Base-by-base conservation (phyloP, 2,329 filamentous ascomycete genomes). In the Penicillium occitanis region DNA sequence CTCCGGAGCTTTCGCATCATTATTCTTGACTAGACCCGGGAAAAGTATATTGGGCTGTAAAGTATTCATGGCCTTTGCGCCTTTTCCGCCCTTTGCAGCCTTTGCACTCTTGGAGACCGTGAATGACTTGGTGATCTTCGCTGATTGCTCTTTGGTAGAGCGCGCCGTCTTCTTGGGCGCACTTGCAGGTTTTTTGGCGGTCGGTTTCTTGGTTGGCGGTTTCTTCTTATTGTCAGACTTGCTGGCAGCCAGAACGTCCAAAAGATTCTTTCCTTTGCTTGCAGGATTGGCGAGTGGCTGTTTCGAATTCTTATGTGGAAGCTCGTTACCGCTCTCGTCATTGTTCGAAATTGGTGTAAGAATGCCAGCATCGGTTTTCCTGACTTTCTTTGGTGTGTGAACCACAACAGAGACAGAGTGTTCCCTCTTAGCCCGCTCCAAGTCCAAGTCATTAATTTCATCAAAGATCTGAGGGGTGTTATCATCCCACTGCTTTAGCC, bases 401-500 rank as follows among this genome's bases (percentile, higher is more conserved):
- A 83, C 75, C 25, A 82, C 77, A 25, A 83, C 77, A 19, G 77
- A 72, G 46, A 79, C 67, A 14, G 71, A 70, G n/a, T 74, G 73
- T 68, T 80, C 74, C 50, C 77, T 74, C 58, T 73, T 81, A 59
- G 77, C 74, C 42, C 75, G 74, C 68, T 83, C 81, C 22, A 80
- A 75, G 42, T 84, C 81, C 30, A 78, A 78, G 2, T 76, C 72
- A n/a, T 77, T 75, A 71, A 82, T 80, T 64, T 81, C 78, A 64
- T 80, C 75, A 46, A 80, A 79, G 14, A 78, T 71, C 10, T 79
- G 77, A 8, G 77, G 74, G 6, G 73, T 73, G 60, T 75, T 70
- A 66, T 88, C 85, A 69, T 88, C 79, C 86, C 86, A 88, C 67
- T 79, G 81, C 63, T 83, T 83, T 77, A 89, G 78, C 25, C 86